Conservation (phyloP, 768 basidiomycete genomes). For the Rhodotorula graminis region DNA sequence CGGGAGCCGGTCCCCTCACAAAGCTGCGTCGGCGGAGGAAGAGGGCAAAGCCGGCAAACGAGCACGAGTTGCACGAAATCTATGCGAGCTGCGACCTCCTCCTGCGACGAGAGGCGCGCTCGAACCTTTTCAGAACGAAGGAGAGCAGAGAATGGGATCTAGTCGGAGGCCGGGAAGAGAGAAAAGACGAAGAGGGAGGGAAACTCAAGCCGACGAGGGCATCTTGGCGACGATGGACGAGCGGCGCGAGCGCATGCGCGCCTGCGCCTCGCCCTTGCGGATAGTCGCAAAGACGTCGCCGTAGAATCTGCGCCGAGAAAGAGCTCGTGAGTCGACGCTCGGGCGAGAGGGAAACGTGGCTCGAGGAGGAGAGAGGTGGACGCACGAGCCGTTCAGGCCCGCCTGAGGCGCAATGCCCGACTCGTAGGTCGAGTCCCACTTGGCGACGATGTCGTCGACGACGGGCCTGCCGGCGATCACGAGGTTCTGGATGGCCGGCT, state of each 20-base stretch:
- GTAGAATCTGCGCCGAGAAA: constrained; percentile 26
- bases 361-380: background rate
- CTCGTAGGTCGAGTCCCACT: constrained; percentile 47
- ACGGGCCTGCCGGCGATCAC: constrained; percentile 49
- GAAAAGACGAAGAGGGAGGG: too few relatives aligned
- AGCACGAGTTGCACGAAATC: too few relatives aligned
- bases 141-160: too few relatives aligned
- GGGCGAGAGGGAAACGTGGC: too few relatives aligned
- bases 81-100: too few relatives aligned
- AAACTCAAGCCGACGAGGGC: background rate
- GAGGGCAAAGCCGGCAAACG: too few relatives aligned
- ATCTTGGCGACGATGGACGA: constrained; percentile 4
- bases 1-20: too few relatives aligned
- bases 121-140: too few relatives aligned
- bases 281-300: constrained; percentile 36
- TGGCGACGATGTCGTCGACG: constrained; percentile 47
- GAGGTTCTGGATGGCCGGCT: constrained; percentile 48
- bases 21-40: too few relatives aligned
- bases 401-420: constrained; percentile 46
- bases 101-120: too few relatives aligned
- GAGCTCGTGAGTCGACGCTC: too few relatives aligned
- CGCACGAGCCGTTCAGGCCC: constrained; percentile 21
- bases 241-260: constrained; percentile 15
- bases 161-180: too few relatives aligned
- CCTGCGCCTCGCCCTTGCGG: constrained; percentile 25